Evolutionary conservation across 495 filamentous ascomycete species (phyloP).

Genomic region (Apiosordaria backusii): DNA sequence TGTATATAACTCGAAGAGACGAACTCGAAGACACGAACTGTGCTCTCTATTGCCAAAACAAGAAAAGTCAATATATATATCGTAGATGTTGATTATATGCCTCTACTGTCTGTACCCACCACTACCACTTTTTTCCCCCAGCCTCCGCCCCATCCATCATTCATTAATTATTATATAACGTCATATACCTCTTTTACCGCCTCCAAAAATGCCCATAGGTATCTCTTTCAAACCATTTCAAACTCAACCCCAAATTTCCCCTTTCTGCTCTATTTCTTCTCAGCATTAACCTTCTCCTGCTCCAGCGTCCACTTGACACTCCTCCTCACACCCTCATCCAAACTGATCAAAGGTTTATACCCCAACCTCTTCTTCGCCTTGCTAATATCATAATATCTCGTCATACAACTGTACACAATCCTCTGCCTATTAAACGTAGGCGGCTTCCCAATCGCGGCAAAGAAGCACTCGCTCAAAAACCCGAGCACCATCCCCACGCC

Average conservation of each 20-base stretch:
- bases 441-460: slow-evolving; percentile 64
- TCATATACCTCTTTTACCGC: neutral
- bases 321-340: slow-evolving; percentile 71
- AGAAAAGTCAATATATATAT: too few species aligned
- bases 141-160: too few species aligned
- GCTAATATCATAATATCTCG: slow-evolving; percentile 77
- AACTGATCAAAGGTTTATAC: slow-evolving; percentile 66
- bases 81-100: too few species aligned
- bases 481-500: slow-evolving; percentile 64
- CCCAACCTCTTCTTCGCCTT: slow-evolving; percentile 78
- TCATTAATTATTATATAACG: neutral
- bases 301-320: slow-evolving; percentile 66
- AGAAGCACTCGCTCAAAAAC: slow-evolving; percentile 63
- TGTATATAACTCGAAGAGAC: too few species aligned
- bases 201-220: neutral
- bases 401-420: slow-evolving; percentile 77
- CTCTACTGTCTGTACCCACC: too few species aligned
- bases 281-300: slow-evolving; percentile 35
- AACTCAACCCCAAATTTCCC: neutral
- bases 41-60: too few species aligned
- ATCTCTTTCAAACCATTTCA: neutral
- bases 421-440: slow-evolving; percentile 71
- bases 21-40: too few species aligned
- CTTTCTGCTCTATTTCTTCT: slow-evolving; percentile 16
- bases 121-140: too few species aligned